phyloP scores from a whole-genome alignment of 2,329 filamentous ascomycete species.

The Tolypocladium pustulatum region DNA sequence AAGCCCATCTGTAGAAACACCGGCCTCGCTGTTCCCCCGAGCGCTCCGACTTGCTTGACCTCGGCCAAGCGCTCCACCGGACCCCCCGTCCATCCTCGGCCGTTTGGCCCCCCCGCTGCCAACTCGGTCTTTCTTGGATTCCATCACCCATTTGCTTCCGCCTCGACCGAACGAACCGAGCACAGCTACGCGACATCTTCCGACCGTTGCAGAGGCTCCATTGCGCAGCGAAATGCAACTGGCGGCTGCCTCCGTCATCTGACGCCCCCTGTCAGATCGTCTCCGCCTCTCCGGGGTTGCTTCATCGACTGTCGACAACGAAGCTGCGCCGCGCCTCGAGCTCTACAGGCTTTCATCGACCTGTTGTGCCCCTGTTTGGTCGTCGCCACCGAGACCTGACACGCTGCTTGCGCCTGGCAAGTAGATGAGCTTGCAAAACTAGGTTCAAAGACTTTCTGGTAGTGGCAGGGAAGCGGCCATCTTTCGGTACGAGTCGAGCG shows the following conservation, averaged over 20 bases:
- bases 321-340: background rate
- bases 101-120: background rate
- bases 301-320: background rate
- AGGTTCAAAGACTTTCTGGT: background rate
- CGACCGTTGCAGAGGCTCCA: background rate
- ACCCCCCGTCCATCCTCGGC: background rate
- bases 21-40: background rate
- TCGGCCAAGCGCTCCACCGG: background rate
- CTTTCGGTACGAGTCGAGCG: background rate
- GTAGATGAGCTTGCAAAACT: background rate
- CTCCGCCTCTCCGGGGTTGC: background rate
- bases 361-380: background rate
- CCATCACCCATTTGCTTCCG: background rate
- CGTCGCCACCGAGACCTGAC: background rate
- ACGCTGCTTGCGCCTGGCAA: background rate
- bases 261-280: background rate
- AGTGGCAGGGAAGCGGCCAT: background rate
- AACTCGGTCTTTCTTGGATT: background rate
- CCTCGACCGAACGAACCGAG: background rate
- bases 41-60: background rate
- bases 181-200: background rate
- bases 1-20: background rate
- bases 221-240: background rate
- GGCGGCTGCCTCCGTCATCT: background rate
- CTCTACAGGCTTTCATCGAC: background rate